Conservation (phyloP, 345 rosid genomes). For the Erucastrum elatum region DNA sequence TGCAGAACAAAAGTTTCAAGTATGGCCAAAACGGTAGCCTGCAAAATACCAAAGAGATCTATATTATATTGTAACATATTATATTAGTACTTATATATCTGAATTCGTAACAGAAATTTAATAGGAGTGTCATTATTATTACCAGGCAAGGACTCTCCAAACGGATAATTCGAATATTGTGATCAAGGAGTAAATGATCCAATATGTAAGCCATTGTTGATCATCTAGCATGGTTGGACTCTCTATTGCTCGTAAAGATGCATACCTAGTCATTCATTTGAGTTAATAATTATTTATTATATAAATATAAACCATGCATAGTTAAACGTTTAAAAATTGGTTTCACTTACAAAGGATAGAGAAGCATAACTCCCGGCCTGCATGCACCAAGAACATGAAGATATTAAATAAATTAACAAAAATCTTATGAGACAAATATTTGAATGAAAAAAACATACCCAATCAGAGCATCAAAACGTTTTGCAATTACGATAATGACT, state of each 20-base stretch:
- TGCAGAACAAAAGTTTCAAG: constrained; percentile 65
- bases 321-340: neutral
- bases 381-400: neutral
- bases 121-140: constrained; percentile 3
- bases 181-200: constrained; percentile 88
- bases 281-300: neutral
- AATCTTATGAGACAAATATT: neutral
- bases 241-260: constrained; percentile 86
- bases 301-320: neutral
- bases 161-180: constrained; percentile 74
- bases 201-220: constrained; percentile 95
- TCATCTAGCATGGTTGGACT: constrained; percentile 84
- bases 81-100: no score
- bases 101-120: neutral
- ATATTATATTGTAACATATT: neutral
- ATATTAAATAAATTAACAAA: neutral
- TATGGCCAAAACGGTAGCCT: constrained; percentile 95
- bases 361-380: constrained; percentile 93
- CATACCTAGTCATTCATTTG: constrained; percentile 52
- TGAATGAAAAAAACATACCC: constrained; percentile 48
- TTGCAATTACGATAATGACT: constrained; percentile 51
- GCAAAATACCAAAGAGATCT: neutral
- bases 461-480: constrained; percentile 60
- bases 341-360: constrained; percentile 80
- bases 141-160: constrained; percentile 74